Conservation (phyloP, 345 rosid species). For the Rubroshorea leprosula region DNA sequence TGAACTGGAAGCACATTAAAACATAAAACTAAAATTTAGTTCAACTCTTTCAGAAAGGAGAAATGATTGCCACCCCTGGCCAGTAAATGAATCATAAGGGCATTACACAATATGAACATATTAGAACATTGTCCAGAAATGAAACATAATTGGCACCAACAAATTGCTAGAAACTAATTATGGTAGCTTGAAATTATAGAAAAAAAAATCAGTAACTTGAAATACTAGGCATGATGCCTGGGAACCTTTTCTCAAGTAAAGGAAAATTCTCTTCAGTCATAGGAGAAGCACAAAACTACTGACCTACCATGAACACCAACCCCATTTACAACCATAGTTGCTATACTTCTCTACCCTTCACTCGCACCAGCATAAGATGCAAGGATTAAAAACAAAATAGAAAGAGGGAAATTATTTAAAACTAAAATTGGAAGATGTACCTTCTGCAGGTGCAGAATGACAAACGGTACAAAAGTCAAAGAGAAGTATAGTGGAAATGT, state of each 20-base stretch:
- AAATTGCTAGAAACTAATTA: no score
- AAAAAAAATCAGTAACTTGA: no score
- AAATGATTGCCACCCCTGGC: no score
- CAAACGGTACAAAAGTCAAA: conserved; percentile 92
- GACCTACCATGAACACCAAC: no score
- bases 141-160: background rate
- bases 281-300: no score
- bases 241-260: no score
- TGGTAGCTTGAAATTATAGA: no score
- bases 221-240: no score
- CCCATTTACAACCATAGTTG: no score
- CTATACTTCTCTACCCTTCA: background rate
- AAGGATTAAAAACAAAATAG: background rate
- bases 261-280: no score
- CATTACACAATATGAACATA: no score
- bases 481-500: conserved; percentile 97
- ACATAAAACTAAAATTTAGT: background rate
- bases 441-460: conserved; percentile 86
- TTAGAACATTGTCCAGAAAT: background rate
- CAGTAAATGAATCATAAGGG: no score
- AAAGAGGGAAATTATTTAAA: conserved; percentile 5
- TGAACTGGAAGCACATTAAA: conserved; percentile 48
- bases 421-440: conserved; percentile 40
- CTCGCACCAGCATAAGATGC: conserved; percentile 6
- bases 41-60: background rate